Evolutionary conservation across 176 grass and related monocot genomes (phyloP).

Genomic region (Pontederia paniculata): DNA sequence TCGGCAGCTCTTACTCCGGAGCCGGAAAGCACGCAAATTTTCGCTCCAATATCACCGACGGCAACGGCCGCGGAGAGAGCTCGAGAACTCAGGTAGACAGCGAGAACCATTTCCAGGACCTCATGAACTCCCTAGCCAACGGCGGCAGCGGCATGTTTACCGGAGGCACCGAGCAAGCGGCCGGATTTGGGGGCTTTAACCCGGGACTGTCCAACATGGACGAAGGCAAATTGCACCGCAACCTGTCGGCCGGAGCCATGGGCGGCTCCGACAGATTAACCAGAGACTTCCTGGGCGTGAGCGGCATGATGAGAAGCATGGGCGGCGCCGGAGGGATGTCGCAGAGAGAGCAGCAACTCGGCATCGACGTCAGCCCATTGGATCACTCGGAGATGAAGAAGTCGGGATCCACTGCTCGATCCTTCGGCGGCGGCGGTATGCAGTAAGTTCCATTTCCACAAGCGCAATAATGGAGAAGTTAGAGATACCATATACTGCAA

Average conservation of each 20-base stretch:
- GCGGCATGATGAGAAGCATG: constrained; percentile 9
- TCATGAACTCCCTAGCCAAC: constrained; percentile 12
- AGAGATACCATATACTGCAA: too few relatives aligned
- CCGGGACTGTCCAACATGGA: not conserved
- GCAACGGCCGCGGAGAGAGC: constrained; percentile 2
- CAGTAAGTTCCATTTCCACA: not conserved
- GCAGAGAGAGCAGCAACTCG: constrained; percentile 6
- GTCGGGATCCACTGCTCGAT: not conserved
- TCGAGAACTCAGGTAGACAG: not conserved
- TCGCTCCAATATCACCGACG: not conserved
- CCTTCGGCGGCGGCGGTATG: constrained; percentile 5
- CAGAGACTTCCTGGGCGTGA: constrained; percentile 10
- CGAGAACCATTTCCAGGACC: constrained; percentile 8
- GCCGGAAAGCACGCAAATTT: not conserved
- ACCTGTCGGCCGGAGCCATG: not conserved
- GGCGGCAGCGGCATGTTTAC: not conserved
- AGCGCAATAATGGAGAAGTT: too few relatives aligned
- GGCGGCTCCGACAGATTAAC: not conserved
- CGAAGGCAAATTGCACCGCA: not conserved
- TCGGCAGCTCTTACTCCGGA: not conserved
- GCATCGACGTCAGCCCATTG: not conserved
- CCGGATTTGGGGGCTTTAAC: not conserved
- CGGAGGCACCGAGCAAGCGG: not conserved
- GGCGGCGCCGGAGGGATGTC: not conserved
- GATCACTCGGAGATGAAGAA: constrained; percentile 14